Evolutionary conservation across 139 green algal genomes (phyloP), one percentile per base, ranked within the genome.

Genomic region (Parachlorella kessleri): DNA sequence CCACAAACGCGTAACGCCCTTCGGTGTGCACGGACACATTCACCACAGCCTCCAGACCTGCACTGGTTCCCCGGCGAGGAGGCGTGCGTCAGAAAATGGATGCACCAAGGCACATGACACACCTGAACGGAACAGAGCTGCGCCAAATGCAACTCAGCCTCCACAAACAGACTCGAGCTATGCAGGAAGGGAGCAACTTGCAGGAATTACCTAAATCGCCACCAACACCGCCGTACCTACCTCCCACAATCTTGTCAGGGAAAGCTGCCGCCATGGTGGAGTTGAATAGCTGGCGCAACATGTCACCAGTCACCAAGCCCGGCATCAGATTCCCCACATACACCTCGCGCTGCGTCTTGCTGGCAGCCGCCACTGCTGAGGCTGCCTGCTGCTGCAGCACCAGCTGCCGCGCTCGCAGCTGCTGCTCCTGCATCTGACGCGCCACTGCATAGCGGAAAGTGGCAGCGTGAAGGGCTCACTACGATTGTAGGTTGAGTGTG

Each of bases 1-100:
- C 94, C 64, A 98, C 90, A 81, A 98, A 98, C 1, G 90, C 92
- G 78, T 94, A 98, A 40, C 89, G 88, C 67, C 87, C 87, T 73
- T 92, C 88, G 30, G 72, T 80, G 80, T 88, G 83, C 73, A 91
- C 81, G 33, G 66, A 82, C 53, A 90, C 85, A 72, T 82, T 91
- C 59, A 93, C 82, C 38, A 96, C 92, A 2, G 92, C 85, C 66
- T 96, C 92, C 66, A 88, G 65, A 24, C 90, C 92, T 76, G 71
- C 70, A 32, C 28, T 59, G 35, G 28, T 35, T 55, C 41, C 41
- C 35, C 10, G 33, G 32, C 5, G 65, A 26, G 54, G 32, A 2
- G 14, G 66, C 10, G 26, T 23, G 35, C n/a, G 67, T 55, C 30
- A 5, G 6, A 21, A 35, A 10, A 9, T 41, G 30, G 35, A n/a